Base-by-base conservation (phyloP, 768 basidiomycete species). In the Lactarius sanguifluus region DNA sequence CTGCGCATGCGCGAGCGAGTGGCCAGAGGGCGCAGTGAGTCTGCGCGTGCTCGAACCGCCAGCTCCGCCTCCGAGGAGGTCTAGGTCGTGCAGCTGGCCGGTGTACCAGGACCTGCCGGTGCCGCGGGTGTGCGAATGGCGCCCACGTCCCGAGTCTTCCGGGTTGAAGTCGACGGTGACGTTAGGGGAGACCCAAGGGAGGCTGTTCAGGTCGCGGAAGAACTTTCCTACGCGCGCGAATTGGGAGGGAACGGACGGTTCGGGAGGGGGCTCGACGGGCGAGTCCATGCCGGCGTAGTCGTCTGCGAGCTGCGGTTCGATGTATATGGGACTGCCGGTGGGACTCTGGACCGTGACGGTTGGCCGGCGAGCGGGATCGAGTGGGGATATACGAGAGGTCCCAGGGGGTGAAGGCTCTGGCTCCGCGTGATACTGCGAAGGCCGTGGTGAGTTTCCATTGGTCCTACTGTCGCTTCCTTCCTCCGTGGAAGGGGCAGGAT, bases 161-260 rank as follows among this genome's bases (percentile, higher is more conserved):
- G 70, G 68, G 10, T 67, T 61, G 62, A 63, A 71, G 62, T 69
- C 70, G 47, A 62, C 62, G 18, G 70, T 63, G 16, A 71, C 63
- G 34, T 64, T 66, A 1, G 64, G 62, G 10, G 70, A 57, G 5
- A 70, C 60, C 70, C 70, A 71, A 5, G 70, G 70, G 34, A 71
- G 69, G 25, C 64, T 38, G 34, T 57, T 66, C 55, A 71, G 43
- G 18, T 69, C 69, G 7, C 64, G 70, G 57, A 71, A 64, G 57
- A 71, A 71, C 50, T 52, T 65, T 43, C 54, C 64, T 15, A 71
- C 23, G 13, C 70, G 70, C 25, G 68, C 38, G 43, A 71, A 32
- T 52, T 71, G 70, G 6, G 64, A 64, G 7, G 68, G 62, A 2
- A 55, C 25, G 18, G 68, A 54, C 2, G 62, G 61, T 23, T 71